Percentiles rank a stretch among this genome's conserved stretches.
Conservation (phyloP, 345 rosid species). For the Geranium rotundifolium region DNA sequence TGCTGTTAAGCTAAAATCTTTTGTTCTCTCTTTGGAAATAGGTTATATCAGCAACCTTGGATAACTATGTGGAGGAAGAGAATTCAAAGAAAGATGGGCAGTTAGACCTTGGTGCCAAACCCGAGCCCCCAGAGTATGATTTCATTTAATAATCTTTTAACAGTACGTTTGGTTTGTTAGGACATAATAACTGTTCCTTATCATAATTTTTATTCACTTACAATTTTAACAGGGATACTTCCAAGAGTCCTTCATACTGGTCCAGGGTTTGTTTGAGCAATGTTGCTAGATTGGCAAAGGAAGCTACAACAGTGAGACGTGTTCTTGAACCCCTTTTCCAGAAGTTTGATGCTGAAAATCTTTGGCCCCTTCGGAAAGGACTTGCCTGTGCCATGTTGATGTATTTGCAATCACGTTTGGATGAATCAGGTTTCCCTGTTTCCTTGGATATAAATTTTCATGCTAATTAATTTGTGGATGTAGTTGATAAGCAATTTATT, state of each 20-base stretch:
- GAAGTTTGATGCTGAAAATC: slow-evolving; percentile 61
- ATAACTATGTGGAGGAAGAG: slow-evolving; percentile 47
- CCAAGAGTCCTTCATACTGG: slow-evolving; percentile 80
- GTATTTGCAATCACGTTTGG: slow-evolving; percentile 65
- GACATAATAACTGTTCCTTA: not conserved
- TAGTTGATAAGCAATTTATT: not conserved
- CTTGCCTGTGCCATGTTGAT: slow-evolving; percentile 62
- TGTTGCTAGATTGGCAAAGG: slow-evolving; percentile 76
- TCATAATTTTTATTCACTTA: slow-evolving; percentile 13
- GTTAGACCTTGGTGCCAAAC: not conserved
- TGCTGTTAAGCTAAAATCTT: not conserved
- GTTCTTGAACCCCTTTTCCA: slow-evolving; percentile 85
- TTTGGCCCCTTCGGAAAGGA: slow-evolving; percentile 63
- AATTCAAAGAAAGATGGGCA: slow-evolving; percentile 24
- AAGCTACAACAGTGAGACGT: slow-evolving; percentile 76
- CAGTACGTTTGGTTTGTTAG: not conserved
- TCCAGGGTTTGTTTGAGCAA: slow-evolving; percentile 64
- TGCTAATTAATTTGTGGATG: slow-evolving; percentile 1
- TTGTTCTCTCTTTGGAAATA: slow-evolving; percentile 18
- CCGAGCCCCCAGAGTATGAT: not conserved
- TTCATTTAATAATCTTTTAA: not conserved
- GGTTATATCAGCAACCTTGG: slow-evolving; percentile 83
- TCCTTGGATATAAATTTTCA: not conserved
- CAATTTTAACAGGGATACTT: slow-evolving; percentile 41
- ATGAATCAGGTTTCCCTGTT: slow-evolving; percentile 53